These are phyloP conservation scores for Sugiyamaella japonica DNA, from an alignment of 1,139 yeast species.

Conservation along the genomic window DNA sequence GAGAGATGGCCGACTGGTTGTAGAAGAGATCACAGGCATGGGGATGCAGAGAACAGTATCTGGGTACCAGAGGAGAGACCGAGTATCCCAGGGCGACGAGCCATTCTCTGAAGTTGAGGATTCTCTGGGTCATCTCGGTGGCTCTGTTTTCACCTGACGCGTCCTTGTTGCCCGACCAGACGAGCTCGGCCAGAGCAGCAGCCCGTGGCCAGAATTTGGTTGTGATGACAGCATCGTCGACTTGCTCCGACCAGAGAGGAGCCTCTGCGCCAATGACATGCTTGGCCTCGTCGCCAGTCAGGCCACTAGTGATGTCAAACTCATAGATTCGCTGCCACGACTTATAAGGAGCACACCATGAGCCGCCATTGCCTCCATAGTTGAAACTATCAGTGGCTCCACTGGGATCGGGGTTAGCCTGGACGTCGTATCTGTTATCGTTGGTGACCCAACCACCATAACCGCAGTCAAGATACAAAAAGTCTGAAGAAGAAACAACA, in stretches of 20 bases:
- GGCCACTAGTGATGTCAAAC: slow-evolving; percentile 43
- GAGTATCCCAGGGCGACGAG: slow-evolving; percentile 45
- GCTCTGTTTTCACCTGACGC: slow-evolving; percentile 41
- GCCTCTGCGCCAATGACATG: slow-evolving; percentile 51
- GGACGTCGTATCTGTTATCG: slow-evolving; percentile 42
- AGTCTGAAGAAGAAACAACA: slow-evolving; percentile 45
- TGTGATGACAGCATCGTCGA: slow-evolving; percentile 45
- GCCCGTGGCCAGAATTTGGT: slow-evolving; percentile 51
- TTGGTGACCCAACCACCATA: slow-evolving; percentile 48
- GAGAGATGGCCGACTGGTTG: slow-evolving; percentile 21
- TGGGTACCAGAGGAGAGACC: slow-evolving; percentile 48
- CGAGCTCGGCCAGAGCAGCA: slow-evolving; percentile 50
- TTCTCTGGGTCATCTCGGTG: slow-evolving; percentile 44
- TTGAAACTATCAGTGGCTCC: slow-evolving; percentile 34
- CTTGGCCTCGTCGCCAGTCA: slow-evolving; percentile 42
- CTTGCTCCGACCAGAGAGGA: slow-evolving; percentile 51
- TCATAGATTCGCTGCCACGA: slow-evolving; percentile 52
- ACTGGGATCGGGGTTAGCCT: slow-evolving; percentile 34
- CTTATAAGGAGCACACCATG: slow-evolving; percentile 55
- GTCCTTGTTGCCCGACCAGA: slow-evolving; percentile 51
- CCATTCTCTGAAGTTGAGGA: slow-evolving; percentile 49
- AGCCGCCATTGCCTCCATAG: slow-evolving; percentile 44
- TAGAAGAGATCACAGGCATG: slow-evolving; percentile 43
- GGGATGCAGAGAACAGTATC: slow-evolving; percentile 46
- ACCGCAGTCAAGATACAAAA: slow-evolving; percentile 52